These are phyloP conservation scores for Tetrahymena elliotti DNA, from an alignment of 73 alveolate species.

Conservation along the genomic window DNA sequence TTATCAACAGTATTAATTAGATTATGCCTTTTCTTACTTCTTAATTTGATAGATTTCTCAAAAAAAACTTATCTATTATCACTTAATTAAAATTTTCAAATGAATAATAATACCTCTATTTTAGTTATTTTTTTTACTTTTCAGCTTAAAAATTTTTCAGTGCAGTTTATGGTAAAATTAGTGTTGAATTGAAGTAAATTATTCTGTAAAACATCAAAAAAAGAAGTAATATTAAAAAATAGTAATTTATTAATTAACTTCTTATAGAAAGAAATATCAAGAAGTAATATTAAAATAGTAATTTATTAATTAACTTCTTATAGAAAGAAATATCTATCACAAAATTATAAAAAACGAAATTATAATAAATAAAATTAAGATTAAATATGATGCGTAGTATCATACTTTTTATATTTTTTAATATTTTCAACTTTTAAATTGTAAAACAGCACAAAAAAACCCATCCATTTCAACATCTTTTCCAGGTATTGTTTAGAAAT, in stretches of 20 bases:
- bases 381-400: neutral
- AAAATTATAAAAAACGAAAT: neutral
- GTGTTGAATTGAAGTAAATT: neutral
- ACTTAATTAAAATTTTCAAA: no score
- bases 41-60: no score
- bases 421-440: neutral
- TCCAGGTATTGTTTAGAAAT: conserved; percentile 60
- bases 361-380: neutral
- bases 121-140: neutral
- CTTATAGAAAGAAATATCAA: neutral
- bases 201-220: neutral
- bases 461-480: conserved; percentile 68
- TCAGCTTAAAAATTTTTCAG: neutral
- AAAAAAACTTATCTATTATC: neutral
- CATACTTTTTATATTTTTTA: neutral
- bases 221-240: no score
- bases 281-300: neutral
- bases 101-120: no score
- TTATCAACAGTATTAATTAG: neutral
- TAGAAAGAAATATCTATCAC: neutral
- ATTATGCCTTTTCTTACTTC: neutral
- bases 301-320: no score
- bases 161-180: neutral
- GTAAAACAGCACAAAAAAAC: conserved; percentile 61
- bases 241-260: neutral